Evolutionary conservation across 441 rosid genomes (phyloP).

Genomic region (Syzygium syzygioides): DNA sequence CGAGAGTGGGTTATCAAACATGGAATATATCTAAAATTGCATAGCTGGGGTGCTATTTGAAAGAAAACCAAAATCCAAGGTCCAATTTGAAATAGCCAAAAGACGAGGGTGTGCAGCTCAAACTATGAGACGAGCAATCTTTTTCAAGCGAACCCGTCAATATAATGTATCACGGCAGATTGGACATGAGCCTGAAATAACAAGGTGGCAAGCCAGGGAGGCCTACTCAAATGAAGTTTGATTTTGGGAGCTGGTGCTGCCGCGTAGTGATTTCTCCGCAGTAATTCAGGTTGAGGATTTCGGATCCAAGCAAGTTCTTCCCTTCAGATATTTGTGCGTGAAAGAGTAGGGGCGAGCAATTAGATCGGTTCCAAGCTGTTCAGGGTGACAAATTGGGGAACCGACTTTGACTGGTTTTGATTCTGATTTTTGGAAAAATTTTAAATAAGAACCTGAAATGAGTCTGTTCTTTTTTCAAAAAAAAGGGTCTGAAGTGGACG

Average conservation of each 20-base stretch:
- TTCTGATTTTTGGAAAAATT: too few species aligned
- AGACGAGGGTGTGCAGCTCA: neutral
- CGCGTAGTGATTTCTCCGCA: neutral
- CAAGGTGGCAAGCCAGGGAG: too few species aligned
- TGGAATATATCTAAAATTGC: neutral
- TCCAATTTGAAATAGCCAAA: neutral
- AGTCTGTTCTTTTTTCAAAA: too few species aligned
- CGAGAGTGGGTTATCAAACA: neutral
- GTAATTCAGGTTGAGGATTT: neutral
- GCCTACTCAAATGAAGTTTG: too few species aligned
- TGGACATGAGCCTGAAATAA: too few species aligned
- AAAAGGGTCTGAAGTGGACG: too few species aligned
- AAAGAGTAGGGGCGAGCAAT: neutral
- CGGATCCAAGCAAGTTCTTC: neutral
- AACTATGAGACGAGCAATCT: neutral
- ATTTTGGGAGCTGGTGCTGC: too few species aligned
- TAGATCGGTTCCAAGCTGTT: neutral
- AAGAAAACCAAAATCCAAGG: neutral
- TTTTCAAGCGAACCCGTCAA: neutral
- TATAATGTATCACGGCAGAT: neutral
- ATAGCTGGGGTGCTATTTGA: neutral
- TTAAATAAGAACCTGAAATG: too few species aligned
- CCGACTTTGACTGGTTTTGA: too few species aligned
- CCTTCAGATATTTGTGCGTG: neutral
- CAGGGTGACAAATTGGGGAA: neutral